Evolutionary conservation across 2,329 filamentous ascomycete genomes (phyloP).

Genomic region (Hymenoscyphus fraxineus): DNA sequence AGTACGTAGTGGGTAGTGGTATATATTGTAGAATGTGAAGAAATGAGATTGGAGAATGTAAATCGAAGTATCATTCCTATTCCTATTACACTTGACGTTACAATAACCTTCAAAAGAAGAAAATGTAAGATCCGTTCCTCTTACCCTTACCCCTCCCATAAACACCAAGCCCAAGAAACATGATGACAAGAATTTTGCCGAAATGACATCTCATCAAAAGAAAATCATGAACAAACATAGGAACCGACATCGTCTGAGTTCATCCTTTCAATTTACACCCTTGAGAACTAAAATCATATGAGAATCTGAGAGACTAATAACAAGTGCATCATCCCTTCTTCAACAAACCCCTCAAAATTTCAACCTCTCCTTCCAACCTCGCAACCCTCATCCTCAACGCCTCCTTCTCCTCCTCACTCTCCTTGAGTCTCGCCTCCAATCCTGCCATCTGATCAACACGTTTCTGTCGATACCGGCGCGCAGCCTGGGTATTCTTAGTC

Average conservation of each 20-base stretch:
- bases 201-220: neutral
- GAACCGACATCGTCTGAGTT: neutral
- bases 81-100: no score
- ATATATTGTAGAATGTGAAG: neutral
- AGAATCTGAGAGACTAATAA: neutral
- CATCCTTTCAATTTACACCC: neutral
- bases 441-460: slow-evolving; percentile 62
- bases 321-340: neutral
- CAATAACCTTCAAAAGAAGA: neutral
- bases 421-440: slow-evolving; percentile 56
- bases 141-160: neutral
- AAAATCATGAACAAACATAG: neutral
- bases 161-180: neutral
- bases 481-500: slow-evolving; percentile 66
- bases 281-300: neutral
- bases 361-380: slow-evolving; percentile 61
- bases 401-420: slow-evolving; percentile 59
- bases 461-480: slow-evolving; percentile 67
- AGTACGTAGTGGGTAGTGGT: neutral
- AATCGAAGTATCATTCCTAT: neutral
- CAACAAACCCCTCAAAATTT: slow-evolving; percentile 52
- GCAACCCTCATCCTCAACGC: slow-evolving; percentile 60
- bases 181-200: slow-evolving; percentile 2
- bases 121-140: neutral
- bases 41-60: neutral